phyloP scores from a whole-genome alignment of 176 grass and related monocot genomes.

The Bonia amplexicaulis region DNA sequence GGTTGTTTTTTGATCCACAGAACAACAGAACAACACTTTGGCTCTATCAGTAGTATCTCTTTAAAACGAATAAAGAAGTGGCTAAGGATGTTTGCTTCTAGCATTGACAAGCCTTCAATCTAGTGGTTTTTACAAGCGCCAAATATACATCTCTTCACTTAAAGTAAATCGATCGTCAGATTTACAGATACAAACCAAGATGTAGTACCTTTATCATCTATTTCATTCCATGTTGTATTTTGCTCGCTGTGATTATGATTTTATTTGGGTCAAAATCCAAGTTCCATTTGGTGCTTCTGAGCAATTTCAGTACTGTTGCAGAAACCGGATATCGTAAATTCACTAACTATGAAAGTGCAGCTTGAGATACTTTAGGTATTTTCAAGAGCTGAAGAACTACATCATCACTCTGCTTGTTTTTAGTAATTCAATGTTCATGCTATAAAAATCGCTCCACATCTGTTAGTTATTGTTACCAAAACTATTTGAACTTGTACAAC shows the following conservation, averaged over 20 bases:
- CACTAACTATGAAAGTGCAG: not conserved
- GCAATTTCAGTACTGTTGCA: not conserved
- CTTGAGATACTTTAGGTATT: not conserved
- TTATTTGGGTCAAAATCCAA: not conserved
- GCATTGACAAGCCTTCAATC: not conserved
- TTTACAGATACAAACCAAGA: not conserved
- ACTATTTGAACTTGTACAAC: not conserved
- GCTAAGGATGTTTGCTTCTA: not conserved
- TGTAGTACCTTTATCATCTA: not conserved
- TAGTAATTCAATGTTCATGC: not conserved
- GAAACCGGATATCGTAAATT: not conserved
- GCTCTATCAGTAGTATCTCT: not conserved
- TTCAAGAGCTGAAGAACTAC: not conserved
- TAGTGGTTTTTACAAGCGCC: not conserved
- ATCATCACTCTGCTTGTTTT: slow-evolving; percentile 20
- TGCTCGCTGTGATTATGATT: not conserved
- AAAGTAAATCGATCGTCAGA: not conserved
- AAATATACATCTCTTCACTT: not conserved
- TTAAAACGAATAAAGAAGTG: not conserved
- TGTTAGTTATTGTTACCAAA: slow-evolving; percentile 26
- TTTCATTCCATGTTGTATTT: not conserved
- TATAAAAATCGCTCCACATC: slow-evolving; percentile 14
- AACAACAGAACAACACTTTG: not conserved
- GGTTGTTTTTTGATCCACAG: not conserved
- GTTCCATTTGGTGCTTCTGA: not conserved